Evolutionary conservation across 1,139 yeast genomes (phyloP).

Genomic region (Suhomyces kunorum): DNA sequence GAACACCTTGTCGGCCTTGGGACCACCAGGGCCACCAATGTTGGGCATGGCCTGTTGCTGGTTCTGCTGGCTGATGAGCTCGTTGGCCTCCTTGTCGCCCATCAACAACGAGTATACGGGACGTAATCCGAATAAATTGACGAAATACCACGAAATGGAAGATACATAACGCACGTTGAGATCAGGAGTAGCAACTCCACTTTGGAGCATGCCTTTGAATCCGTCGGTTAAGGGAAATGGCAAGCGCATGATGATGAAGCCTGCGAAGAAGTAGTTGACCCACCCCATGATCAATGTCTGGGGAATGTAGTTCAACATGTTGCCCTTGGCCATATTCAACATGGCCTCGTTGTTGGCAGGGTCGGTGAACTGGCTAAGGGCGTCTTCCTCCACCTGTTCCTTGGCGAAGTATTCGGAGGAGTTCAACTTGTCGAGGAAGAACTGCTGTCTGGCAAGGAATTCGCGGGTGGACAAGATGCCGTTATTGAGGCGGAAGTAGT

Average conservation of each 20-base stretch:
- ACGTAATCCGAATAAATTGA: constrained; percentile 79
- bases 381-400: constrained; percentile 39
- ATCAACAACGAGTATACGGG: constrained; percentile 76
- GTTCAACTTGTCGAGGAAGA: constrained; percentile 47
- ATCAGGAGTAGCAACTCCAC: constrained; percentile 82
- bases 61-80: constrained; percentile 51
- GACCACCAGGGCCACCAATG: constrained; percentile 58
- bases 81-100: constrained; percentile 54
- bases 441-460: constrained; percentile 50
- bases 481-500: constrained; percentile 51
- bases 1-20: constrained; percentile 62
- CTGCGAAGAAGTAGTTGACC: constrained; percentile 93
- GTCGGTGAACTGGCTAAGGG: constrained; percentile 67
- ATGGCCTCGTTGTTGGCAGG: constrained; percentile 73
- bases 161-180: constrained; percentile 93
- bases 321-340: constrained; percentile 77
- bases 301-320: constrained; percentile 81
- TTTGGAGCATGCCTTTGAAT: constrained; percentile 89
- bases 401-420: constrained; percentile 53
- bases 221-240: constrained; percentile 77
- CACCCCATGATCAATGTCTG: constrained; percentile 95
- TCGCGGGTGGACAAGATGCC: constrained; percentile 47
- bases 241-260: constrained; percentile 70
- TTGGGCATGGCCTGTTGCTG: constrained; percentile 43
- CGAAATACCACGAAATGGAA: constrained; percentile 96